A percentile compares a stretch with the other conserved stretches of the same genome.
Evolutionary conservation across 495 filamentous ascomycete species (phyloP).

Genomic region (Cercophora scortea): DNA sequence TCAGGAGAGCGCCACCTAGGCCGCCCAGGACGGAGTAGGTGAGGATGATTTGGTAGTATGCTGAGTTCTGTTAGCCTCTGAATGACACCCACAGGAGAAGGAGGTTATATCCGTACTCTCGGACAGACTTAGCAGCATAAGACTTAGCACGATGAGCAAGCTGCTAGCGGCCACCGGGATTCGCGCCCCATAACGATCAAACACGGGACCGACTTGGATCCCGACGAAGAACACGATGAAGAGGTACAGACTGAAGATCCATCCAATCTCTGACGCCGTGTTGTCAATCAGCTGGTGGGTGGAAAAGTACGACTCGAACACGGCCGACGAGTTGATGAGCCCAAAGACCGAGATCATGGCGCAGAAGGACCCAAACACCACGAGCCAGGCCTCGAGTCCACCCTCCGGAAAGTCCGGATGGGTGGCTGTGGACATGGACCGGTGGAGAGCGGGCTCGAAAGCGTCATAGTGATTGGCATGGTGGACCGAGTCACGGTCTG

Average conservation of each 20-base stretch:
- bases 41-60: conserved; percentile 63
- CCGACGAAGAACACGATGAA: conserved; percentile 59
- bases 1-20: conserved; percentile 48
- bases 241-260: conserved; percentile 56
- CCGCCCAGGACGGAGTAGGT: conserved; percentile 51
- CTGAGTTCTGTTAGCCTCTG: conserved; percentile 9
- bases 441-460: neutral
- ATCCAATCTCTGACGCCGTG: conserved; percentile 50
- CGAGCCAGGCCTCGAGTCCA: conserved; percentile 52
- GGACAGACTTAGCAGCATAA: conserved; percentile 47
- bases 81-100: neutral
- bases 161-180: conserved; percentile 45
- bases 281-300: conserved; percentile 50
- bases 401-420: conserved; percentile 49
- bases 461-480: conserved; percentile 1
- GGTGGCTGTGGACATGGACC: conserved; percentile 7
- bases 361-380: conserved; percentile 52
- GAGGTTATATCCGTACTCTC: conserved; percentile 17
- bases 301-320: conserved; percentile 56
- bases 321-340: conserved; percentile 54
- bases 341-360: conserved; percentile 59
- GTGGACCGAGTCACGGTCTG: neutral
- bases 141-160: conserved; percentile 40
- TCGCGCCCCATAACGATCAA: conserved; percentile 54
- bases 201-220: conserved; percentile 60